Base-by-base conservation (phyloP, 192 early-diverging fungal genomes). In the Coemansia sp. region DNA sequence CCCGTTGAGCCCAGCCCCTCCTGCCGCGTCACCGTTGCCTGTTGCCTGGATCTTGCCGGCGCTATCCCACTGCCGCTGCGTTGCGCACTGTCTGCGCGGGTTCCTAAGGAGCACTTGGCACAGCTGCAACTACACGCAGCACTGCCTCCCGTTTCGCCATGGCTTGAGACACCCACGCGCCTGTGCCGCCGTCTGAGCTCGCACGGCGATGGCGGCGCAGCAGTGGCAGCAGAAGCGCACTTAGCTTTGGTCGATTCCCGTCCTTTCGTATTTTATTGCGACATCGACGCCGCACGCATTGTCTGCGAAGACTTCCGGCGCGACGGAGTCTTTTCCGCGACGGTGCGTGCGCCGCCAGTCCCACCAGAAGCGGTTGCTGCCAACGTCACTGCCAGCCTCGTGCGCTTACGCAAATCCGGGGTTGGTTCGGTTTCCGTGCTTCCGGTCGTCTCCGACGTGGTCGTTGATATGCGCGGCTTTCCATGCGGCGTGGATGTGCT, bases 1-100 rank as follows among this genome's bases (percentile, higher is more conserved):
- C 78, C 78, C 10, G 65, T 81, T n/a, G 78, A 81, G 19, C 59
- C 69, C 52, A 47, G 55, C 10, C 72, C 68, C 16, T 67, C 78
- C 14, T 68, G 72, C 51, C 68, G 78, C 58, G 24, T 81, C 48
- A 71, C 62, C 19, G 58, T 81, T 4, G 78, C 68, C 12, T 69
- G 73, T 62, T 71, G 72, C 52, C 25, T 71, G 4, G 78, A 81
- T 24, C 31, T 75, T 26, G 62, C 54, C 23, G 78, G 78, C 21
- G 55, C 53, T n/a, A 30, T 81, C 68, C 78, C 78, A 34, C 58
- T 81, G 60, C 44, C 69, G 4, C 27, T 81, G 27, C 78, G 78
- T 7, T 73, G 78, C 22, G 32, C 73, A 18, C 41, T 48, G 49
- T 74, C 78, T 2, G 68, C 65, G 18, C 48, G 62, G 4, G 41